Conservation (phyloP, 2,329 filamentous ascomycete species). For the Nannizziopsis barbatae region DNA sequence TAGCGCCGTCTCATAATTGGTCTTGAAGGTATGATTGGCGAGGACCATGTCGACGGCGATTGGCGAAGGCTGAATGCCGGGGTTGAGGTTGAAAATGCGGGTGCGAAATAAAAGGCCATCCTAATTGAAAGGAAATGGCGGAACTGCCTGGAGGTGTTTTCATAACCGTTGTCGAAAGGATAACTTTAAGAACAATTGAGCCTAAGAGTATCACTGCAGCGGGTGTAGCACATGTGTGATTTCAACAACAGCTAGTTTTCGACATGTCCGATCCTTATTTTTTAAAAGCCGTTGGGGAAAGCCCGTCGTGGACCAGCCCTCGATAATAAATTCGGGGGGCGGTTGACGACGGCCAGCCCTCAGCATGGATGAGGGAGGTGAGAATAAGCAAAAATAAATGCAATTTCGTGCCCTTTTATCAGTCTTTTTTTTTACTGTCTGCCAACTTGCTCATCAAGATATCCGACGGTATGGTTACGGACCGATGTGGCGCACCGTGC, state of each 20-base stretch:
- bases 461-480: conserved; percentile 13
- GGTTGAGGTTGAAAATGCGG: background rate
- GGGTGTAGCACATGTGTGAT: conserved; percentile 10
- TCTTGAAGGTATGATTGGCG: background rate
- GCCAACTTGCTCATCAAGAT: conserved; percentile 3
- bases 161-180: background rate
- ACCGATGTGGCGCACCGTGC: conserved; percentile 12
- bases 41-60: background rate
- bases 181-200: background rate
- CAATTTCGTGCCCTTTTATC: background rate
- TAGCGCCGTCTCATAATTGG: background rate
- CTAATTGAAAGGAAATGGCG: conserved; percentile 10
- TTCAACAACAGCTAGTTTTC: conserved; percentile 5
- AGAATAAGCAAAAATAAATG: conserved; percentile 7
- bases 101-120: background rate
- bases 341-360: background rate
- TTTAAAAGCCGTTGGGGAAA: background rate
- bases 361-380: background rate
- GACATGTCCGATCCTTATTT: background rate
- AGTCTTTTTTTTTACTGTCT: background rate
- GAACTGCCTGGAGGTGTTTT: background rate
- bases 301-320: background rate
- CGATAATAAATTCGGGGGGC: background rate
- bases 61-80: background rate
- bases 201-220: conserved; percentile 5